phyloP scores from a whole-genome alignment of 75 land plant species.

The Pinus tabuliformis region DNA sequence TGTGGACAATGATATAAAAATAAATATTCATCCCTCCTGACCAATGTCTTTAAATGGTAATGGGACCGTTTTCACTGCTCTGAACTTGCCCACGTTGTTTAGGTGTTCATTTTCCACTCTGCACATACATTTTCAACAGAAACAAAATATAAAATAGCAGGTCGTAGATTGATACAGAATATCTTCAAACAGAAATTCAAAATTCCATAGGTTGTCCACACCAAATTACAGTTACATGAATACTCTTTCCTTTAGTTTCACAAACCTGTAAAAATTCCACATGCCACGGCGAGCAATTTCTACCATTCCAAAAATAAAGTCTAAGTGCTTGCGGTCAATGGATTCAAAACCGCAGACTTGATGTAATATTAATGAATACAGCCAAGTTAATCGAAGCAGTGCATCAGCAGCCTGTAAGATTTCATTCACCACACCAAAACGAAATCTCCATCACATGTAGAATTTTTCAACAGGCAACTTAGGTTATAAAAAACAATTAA shows the following conservation, averaged over 20 bases:
- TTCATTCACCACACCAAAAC: background rate
- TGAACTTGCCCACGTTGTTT: constrained; percentile 37
- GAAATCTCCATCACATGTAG: too few relatives aligned
- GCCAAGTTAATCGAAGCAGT: constrained; percentile 55
- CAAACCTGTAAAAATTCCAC: constrained; percentile 59
- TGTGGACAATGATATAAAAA: too few relatives aligned
- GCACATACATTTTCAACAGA: background rate
- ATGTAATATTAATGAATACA: constrained; percentile 31
- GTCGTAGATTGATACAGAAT: too few relatives aligned
- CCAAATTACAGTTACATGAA: too few relatives aligned
- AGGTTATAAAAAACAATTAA: background rate
- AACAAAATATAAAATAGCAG: too few relatives aligned
- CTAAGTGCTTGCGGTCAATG: constrained; percentile 21
- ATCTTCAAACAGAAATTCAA: too few relatives aligned
- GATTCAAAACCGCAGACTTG: constrained; percentile 5
- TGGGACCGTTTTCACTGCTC: constrained; percentile 33
- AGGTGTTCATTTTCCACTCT: constrained; percentile 47
- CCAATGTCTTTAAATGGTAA: constrained; percentile 22
- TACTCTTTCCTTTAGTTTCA: too few relatives aligned
- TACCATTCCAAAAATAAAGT: constrained; percentile 13
- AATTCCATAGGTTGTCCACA: too few relatives aligned
- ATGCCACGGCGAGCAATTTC: constrained; percentile 48
- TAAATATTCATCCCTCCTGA: too few relatives aligned
- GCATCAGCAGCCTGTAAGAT: constrained; percentile 37
- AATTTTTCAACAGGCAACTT: too few relatives aligned